A percentile compares a stretch with the other conserved stretches of the same genome.
phyloP scores from a whole-genome alignment of 805 yeast species.

The Cyberlindnera galapagoensis region DNA sequence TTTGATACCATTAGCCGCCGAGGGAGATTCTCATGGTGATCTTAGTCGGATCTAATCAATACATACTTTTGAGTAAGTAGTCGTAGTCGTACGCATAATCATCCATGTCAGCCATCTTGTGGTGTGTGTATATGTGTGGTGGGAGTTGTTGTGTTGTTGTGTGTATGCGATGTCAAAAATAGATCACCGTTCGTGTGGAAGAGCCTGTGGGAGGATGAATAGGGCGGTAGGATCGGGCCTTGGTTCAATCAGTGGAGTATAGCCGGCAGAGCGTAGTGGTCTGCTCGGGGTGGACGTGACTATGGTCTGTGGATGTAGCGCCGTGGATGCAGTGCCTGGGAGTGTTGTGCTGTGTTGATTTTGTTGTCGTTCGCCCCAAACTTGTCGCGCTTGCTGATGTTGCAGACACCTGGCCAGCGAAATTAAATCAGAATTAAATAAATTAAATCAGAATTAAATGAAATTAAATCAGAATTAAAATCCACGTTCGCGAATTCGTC shows the following conservation, averaged over 20 bases:
- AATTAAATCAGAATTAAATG: too few species aligned
- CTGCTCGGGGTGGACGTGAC: background rate
- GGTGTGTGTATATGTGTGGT: slow-evolving; percentile 2
- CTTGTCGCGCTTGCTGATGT: slow-evolving; percentile 1
- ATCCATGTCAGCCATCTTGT: slow-evolving; percentile 33
- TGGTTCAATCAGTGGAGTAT: too few species aligned
- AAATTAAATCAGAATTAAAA: too few species aligned
- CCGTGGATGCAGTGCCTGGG: background rate
- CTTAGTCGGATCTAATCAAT: too few species aligned
- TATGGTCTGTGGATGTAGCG: background rate
- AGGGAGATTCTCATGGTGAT: too few species aligned
- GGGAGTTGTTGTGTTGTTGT: slow-evolving; percentile 1
- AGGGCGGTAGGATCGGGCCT: too few species aligned
- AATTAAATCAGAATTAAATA: too few species aligned
- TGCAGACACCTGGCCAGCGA: slow-evolving; percentile 1
- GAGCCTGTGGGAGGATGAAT: too few species aligned
- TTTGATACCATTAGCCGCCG: too few species aligned
- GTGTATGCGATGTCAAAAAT: slow-evolving; percentile 1
- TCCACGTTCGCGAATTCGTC: background rate
- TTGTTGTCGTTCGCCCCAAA: background rate
- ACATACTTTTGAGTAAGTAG: slow-evolving; percentile 72
- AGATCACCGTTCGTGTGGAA: too few species aligned
- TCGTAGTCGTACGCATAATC: slow-evolving; percentile 82
- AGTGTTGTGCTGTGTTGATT: background rate
- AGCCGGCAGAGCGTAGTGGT: background rate